Evolutionary conservation across 1,284 basidiomycete species (phyloP).

Genomic region (Tremellales sp.): DNA sequence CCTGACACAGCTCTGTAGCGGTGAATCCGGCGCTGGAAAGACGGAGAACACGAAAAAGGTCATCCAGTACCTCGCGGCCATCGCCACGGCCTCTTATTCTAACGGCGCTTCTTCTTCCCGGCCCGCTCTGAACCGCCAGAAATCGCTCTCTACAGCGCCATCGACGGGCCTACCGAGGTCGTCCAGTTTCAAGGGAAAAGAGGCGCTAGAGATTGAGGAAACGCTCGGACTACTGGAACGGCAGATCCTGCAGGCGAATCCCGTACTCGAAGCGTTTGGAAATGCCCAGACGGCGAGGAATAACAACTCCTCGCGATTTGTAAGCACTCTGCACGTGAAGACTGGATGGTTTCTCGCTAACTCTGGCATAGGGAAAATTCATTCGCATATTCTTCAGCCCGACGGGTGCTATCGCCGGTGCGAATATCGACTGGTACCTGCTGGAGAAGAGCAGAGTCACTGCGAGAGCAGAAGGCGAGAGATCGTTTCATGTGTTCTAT

Average conservation of each 20-base stretch:
- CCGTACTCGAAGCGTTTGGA: slow-evolving; percentile 95
- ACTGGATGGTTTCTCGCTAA: no score
- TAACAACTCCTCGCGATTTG: slow-evolving; percentile 98
- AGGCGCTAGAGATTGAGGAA: slow-evolving; percentile 41
- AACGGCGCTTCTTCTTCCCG: slow-evolving; percentile 33
- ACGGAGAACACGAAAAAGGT: slow-evolving; percentile 99
- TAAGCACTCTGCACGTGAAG: no score
- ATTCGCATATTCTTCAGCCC: slow-evolving; percentile 93
- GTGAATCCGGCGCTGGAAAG: slow-evolving; percentile 98
- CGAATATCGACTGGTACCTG: slow-evolving; percentile 99
- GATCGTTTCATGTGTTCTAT: slow-evolving; percentile 97
- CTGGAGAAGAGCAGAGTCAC: slow-evolving; percentile 97
- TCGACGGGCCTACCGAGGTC: slow-evolving; percentile 41
- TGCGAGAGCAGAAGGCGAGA: slow-evolving; percentile 78
- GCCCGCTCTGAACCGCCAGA: slow-evolving; percentile 14
- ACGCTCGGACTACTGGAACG: slow-evolving; percentile 84
- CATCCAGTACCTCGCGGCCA: slow-evolving; percentile 97
- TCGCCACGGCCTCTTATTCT: slow-evolving; percentile 69
- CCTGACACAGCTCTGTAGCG: slow-evolving; percentile 54
- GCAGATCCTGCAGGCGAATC: slow-evolving; percentile 97
- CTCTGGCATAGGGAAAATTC: no score
- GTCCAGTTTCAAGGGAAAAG: slow-evolving; percentile 46
- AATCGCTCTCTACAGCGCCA: slow-evolving; percentile 30
- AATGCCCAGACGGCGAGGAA: slow-evolving; percentile 99
- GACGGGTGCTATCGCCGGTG: slow-evolving; percentile 91